These are phyloP conservation scores for Cladophialophora psammophila DNA, from an alignment of 2,329 filamentous ascomycete genomes.

Conservation along the genomic window DNA sequence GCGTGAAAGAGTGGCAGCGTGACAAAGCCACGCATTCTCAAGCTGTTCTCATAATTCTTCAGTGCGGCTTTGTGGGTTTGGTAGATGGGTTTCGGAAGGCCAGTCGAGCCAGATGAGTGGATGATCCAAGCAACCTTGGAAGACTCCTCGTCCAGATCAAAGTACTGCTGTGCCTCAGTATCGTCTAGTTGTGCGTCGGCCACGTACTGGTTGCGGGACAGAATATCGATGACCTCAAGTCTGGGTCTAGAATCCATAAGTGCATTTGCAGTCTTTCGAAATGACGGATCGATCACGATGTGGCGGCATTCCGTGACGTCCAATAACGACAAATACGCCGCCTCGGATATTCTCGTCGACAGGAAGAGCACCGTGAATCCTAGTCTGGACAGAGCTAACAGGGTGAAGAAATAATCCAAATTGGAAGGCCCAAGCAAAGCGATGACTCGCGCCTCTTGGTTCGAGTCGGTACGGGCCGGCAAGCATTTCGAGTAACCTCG, in stretches of 20 bases:
- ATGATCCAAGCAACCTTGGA: constrained; percentile 51
- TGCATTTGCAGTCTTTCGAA: constrained; percentile 40
- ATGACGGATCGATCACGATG: constrained; percentile 44
- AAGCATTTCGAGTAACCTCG: constrained; percentile 16
- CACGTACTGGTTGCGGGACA: constrained; percentile 23
- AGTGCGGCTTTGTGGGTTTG: constrained; percentile 48
- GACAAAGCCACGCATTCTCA: constrained; percentile 43
- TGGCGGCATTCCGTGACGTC: constrained; percentile 51
- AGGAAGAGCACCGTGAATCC: constrained; percentile 64
- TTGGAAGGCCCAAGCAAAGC: constrained; percentile 33
- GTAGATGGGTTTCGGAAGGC: constrained; percentile 55
- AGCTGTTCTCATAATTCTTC: constrained; percentile 33
- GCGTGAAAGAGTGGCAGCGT: constrained; percentile 66
- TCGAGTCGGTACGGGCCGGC: constrained; percentile 19
- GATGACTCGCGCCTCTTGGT: constrained; percentile 18
- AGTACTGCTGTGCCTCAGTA: constrained; percentile 42
- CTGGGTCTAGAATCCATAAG: constrained; percentile 38
- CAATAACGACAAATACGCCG: constrained; percentile 53
- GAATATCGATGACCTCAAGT: constrained; percentile 44
- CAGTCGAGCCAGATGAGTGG: constrained; percentile 60
- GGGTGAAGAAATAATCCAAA: constrained; percentile 33
- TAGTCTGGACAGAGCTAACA: constrained; percentile 60
- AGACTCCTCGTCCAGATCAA: constrained; percentile 35
- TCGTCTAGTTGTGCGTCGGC: constrained; percentile 32
- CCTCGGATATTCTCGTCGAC: constrained; percentile 61